These are phyloP conservation scores for Allium fistulosum DNA, from an alignment of 106 monocot genomes.

Conservation along the genomic window DNA sequence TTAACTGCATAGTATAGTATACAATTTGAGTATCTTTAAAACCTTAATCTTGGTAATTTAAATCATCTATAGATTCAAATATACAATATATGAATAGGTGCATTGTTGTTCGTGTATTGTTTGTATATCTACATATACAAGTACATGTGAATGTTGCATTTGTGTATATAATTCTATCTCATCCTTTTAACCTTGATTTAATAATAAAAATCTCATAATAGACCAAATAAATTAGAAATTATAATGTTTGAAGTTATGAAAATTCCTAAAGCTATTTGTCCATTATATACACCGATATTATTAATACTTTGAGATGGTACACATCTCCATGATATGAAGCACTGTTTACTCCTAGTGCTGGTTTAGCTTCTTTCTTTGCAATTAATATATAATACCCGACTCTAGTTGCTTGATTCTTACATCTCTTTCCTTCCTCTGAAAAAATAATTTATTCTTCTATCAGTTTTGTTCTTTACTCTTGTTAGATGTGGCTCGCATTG, in stretches of 20 bases:
- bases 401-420: constrained; percentile 53
- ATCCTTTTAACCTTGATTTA: too few species aligned
- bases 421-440: constrained; percentile 43
- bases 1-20: too few species aligned
- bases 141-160: too few species aligned
- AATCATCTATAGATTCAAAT: background rate
- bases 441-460: too few species aligned
- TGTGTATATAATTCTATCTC: background rate
- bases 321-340: constrained; percentile 59
- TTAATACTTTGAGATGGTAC: constrained; percentile 49
- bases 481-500: too few species aligned
- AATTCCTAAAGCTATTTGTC: constrained; percentile 53
- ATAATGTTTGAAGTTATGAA: too few species aligned
- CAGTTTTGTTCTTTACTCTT: too few species aligned
- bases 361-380: constrained; percentile 59
- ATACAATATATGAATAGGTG: too few species aligned
- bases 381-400: constrained; percentile 53
- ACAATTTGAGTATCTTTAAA: too few species aligned
- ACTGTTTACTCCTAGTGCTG: constrained; percentile 51
- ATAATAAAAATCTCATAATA: background rate
- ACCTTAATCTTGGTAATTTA: too few species aligned
- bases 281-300: constrained; percentile 69
- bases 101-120: background rate
- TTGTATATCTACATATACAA: background rate
- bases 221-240: too few species aligned